A percentile compares a stretch with the other conserved stretches of the same genome.
phyloP scores from a whole-genome alignment of 345 rosid species.

The Raphanus raphanistrum region DNA sequence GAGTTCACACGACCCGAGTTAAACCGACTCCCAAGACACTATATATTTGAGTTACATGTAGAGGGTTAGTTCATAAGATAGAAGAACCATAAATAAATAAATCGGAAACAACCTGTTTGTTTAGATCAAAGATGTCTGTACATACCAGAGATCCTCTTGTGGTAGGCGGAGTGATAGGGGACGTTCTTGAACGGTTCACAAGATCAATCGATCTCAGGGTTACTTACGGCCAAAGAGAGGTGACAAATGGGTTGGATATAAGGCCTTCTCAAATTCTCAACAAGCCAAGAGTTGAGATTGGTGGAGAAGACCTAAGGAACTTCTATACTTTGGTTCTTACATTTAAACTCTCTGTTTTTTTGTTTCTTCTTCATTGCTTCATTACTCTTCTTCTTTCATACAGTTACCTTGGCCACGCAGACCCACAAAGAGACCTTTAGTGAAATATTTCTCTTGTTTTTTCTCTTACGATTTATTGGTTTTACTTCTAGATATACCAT shows the following conservation, averaged over 20 bases:
- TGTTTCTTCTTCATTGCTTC: background rate
- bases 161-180: constrained; percentile 36
- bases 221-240: constrained; percentile 38
- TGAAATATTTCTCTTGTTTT: background rate
- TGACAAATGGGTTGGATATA: constrained; percentile 39
- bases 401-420: background rate
- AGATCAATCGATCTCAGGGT: constrained; percentile 36
- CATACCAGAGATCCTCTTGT: constrained; percentile 34
- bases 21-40: constrained; percentile 18
- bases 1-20: constrained; percentile 25
- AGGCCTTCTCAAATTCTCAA: constrained; percentile 39
- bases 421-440: constrained; percentile 9
- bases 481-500: background rate
- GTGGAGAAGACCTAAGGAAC: constrained; percentile 41
- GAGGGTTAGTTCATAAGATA: background rate
- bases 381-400: background rate
- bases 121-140: constrained; percentile 13
- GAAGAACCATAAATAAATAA: constrained; percentile 6
- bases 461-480: background rate
- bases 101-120: constrained; percentile 1
- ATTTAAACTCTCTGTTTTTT: constrained; percentile 9
- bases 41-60: constrained; percentile 23
- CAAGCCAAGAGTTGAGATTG: constrained; percentile 46
- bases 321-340: constrained; percentile 40
- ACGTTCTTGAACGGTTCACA: constrained; percentile 35